Base-by-base conservation (phyloP, 148 eudicot species). In the Spergularia bocconei region DNA sequence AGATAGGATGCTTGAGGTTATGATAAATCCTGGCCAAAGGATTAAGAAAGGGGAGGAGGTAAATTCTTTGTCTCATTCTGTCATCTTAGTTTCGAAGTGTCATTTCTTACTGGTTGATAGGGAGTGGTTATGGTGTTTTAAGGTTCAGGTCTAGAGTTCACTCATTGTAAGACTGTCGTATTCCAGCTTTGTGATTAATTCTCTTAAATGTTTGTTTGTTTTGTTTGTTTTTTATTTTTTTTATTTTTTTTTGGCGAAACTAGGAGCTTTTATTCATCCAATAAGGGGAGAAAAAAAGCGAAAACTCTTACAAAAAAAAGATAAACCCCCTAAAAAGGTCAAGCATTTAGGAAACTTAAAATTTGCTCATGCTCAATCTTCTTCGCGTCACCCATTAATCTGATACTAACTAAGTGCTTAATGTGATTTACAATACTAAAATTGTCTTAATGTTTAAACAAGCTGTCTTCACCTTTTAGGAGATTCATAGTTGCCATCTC, bases 1-100 rank as follows among this genome's bases (percentile, higher is more conserved):
- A 84, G 99, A 96, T 66, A 89, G 98, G 67, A 92, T 96, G 99
- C 91, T 96, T 78, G 99, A 92, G 85, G 99, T 96, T 78, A 88
- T 96, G 99, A 91, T 89, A 75, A 92, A 96, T 88, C 94, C 99
- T 67, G 98, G 99, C 64, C 93, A 86, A 77, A 77, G 57, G 77
- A 88, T 92, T 62, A 85, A 72, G 74, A 91, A 85, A 79, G 99
- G 99, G 78, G 99, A 96, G 74, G 99, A 92, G 97, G 99, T 92
- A 87, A 74, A 36, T 62, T 70, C 54, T 41, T 71, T 54, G 67
- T 63, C 41, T n/a, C 78, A 62, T 70, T 33, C 16, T 51, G 15
- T 23, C 2, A 36, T n/a, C 67, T 33, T 13, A 69, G 38, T 10
- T 68, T 77, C 17, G n/a, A 33, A 57, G 17, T 48, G 36, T 29